Percentiles rank a stretch among this genome's conserved stretches.
Evolutionary conservation across 371 early-diverging fungal genomes (phyloP).

Genomic region (Mortierella sp.): DNA sequence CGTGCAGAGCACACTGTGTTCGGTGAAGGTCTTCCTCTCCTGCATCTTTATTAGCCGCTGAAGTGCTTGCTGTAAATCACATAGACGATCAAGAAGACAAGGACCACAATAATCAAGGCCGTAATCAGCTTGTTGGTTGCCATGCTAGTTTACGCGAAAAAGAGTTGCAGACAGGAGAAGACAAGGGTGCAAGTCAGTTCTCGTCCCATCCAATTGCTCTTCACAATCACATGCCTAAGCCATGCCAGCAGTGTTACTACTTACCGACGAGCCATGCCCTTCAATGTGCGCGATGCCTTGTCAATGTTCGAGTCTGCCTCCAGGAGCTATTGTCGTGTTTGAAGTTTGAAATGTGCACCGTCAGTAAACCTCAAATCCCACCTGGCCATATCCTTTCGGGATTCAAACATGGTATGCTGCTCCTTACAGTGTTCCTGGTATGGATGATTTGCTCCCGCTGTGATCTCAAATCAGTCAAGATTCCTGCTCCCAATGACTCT

Average conservation of each 20-base stretch:
- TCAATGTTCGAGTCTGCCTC: slow-evolving; percentile 93
- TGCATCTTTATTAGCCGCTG: neutral
- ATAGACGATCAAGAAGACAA: slow-evolving; percentile 85
- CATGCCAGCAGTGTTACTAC: slow-evolving; percentile 14
- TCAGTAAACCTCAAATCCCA: no score
- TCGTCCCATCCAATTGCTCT: no score
- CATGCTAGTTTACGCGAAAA: slow-evolving; percentile 66
- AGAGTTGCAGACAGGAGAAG: neutral
- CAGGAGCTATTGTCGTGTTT: slow-evolving; percentile 62
- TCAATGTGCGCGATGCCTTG: slow-evolving; percentile 87
- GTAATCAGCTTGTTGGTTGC: slow-evolving; percentile 90
- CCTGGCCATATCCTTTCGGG: no score
- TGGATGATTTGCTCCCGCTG: slow-evolving; percentile 93
- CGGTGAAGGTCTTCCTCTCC: neutral
- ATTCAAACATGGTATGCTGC: neutral
- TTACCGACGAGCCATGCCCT: slow-evolving; percentile 93
- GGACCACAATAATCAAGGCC: slow-evolving; percentile 83
- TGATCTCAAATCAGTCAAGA: slow-evolving; percentile 80
- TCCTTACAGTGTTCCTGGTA: slow-evolving; percentile 84
- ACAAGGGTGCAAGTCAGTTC: no score
- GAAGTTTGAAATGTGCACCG: no score
- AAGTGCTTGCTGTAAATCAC: slow-evolving; percentile 82
- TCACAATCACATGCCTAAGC: neutral
- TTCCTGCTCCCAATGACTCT: slow-evolving; percentile 88
- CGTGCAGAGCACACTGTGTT: no score